Evolutionary conservation across 1,139 yeast genomes (phyloP), one percentile per base, ranked within the genome.

Genomic region (Sugiyamaella castrensis): DNA sequence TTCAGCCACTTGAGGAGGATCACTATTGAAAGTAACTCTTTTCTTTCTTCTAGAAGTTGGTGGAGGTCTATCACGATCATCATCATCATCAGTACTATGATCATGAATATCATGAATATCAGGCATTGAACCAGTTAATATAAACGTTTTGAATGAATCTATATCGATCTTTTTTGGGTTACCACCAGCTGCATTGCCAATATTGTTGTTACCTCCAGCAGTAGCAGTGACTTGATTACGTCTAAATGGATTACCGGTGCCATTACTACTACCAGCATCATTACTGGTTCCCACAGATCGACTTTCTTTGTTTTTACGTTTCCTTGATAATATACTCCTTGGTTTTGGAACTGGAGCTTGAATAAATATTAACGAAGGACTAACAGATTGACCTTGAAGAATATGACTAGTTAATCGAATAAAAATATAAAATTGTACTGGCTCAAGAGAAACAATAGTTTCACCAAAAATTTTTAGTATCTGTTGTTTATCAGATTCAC

Each of bases 351-450:
- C 68, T 7, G 70, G 65, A 1, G 71, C 69, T 13, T 65, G 59
- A 37, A 49, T 44, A 37, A 44, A 60, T 19, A 55, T 44, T 36
- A 54, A 43, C 31, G 50, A 43, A 1, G 55, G 50, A 15, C 40
- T 36, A 15, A 53, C 30, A 11, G 43, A 34, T 24, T 32, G 61
- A 6, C 73, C 74, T 39, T 61, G 61, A 39, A 66, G 53, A 1
- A 67, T 57, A 55, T 71, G 75, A 43, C 73, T 66, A 2, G 68
- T 62, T 10, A 71, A 63, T 19, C 75, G 60, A 30, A 72, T 52
- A 44, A 70, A 68, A 10, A 68, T 69, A 53, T 69, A 72, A 57
- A 71, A 71, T 51, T 70, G 70, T 2, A 65, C 63, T 9, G 73
- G 73, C 40, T 70, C 74, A 13, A 71, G 60, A 2, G 65, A 59